These are phyloP conservation scores for Tetrahymena borealis DNA, from an alignment of 73 alveolate species.

Conservation along the genomic window DNA sequence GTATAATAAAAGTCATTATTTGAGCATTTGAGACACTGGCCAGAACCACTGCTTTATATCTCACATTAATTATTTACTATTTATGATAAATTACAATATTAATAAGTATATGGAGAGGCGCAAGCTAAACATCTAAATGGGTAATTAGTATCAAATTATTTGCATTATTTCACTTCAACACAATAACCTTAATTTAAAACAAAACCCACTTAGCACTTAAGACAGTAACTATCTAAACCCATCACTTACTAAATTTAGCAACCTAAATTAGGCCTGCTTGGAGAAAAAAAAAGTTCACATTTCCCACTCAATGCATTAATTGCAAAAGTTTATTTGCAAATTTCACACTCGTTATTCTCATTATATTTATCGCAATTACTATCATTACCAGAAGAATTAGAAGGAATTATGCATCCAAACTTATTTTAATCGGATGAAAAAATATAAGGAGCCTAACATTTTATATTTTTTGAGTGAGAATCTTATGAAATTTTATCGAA, in stretches of 20 bases:
- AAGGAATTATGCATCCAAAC: neutral
- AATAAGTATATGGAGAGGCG: neutral
- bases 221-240: neutral
- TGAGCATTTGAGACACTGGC: neutral
- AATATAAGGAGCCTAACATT: neutral
- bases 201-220: neutral
- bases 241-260: neutral
- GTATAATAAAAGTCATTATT: neutral
- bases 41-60: neutral
- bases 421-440: neutral
- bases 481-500: neutral
- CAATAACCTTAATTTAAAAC: neutral
- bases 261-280: neutral
- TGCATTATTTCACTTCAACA: neutral
- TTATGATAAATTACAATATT: neutral
- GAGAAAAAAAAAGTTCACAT: neutral
- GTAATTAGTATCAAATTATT: neutral
- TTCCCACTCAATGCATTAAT: neutral
- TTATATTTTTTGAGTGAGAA: neutral
- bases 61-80: neutral
- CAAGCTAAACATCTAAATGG: neutral
- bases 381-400: neutral
- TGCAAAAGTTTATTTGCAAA: neutral
- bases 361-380: neutral
- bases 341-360: neutral